phyloP scores from a whole-genome alignment of 129 eudicot species.

The Lactuca saligna region DNA sequence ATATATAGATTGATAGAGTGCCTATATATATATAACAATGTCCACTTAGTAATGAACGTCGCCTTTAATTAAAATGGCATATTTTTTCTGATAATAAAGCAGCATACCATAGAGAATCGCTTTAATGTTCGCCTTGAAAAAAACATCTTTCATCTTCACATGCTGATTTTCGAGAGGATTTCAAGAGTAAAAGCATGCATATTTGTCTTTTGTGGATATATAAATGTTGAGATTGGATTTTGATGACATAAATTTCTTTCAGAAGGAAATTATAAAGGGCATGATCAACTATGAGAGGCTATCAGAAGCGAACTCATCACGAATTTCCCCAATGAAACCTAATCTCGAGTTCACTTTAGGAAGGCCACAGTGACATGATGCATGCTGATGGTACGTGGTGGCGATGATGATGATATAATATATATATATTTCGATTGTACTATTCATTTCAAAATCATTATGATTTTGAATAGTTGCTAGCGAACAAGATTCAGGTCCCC shows the following conservation, averaged over 20 bases:
- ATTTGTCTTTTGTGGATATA: not conserved
- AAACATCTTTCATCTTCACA: not conserved
- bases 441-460: conserved; percentile 56
- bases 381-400: not conserved
- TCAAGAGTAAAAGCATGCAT: not conserved
- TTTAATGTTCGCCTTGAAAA: not conserved
- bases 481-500: conserved; percentile 79
- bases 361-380: conserved; percentile 51
- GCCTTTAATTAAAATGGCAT: not conserved
- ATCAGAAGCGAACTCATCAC: conserved; percentile 64
- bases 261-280: conserved; percentile 60
- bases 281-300: conserved; percentile 54
- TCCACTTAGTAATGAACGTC: not conserved
- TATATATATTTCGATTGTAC: conserved; percentile 25
- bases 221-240: not conserved
- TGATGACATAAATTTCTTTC: conserved; percentile 24
- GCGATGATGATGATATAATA: conserved; percentile 13
- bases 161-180: not conserved
- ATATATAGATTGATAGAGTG: not conserved
- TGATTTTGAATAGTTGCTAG: conserved; percentile 39
- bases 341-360: conserved; percentile 95
- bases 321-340: conserved; percentile 53
- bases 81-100: not conserved
- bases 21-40: not conserved
- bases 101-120: not conserved